Evolutionary conservation across 345 rosid genomes (phyloP).

Genomic region (Microthlaspi erraticum): DNA sequence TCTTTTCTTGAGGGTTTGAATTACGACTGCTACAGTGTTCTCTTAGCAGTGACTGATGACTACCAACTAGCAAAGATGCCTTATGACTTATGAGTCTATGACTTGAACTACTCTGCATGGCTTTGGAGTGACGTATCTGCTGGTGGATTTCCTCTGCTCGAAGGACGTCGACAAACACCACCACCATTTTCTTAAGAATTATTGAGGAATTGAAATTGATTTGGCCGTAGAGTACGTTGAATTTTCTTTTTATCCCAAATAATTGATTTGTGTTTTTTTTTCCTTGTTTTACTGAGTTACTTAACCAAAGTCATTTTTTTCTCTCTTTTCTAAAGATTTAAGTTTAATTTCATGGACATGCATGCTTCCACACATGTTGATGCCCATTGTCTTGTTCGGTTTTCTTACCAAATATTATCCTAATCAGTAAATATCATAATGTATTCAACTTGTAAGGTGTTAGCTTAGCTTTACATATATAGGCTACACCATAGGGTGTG

Average conservation of each 20-base stretch:
- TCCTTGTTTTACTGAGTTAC: neutral
- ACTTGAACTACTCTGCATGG: too few species aligned
- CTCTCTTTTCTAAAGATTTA: neutral
- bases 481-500: constrained; percentile 32
- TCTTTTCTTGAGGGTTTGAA: too few species aligned
- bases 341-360: too few species aligned
- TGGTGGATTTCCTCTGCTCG: too few species aligned
- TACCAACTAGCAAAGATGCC: too few species aligned
- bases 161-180: too few species aligned
- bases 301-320: neutral
- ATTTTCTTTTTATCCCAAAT: neutral
- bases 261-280: neutral
- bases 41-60: too few species aligned
- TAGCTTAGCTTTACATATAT: constrained; percentile 32
- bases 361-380: constrained; percentile 18
- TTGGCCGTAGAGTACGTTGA: neutral
- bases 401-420: neutral
- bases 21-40: too few species aligned
- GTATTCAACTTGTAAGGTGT: constrained; percentile 6
- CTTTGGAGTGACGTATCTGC: too few species aligned
- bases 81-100: too few species aligned
- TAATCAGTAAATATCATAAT: neutral
- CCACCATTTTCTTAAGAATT: too few species aligned
- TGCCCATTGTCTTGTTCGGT: constrained; percentile 3
- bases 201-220: too few species aligned